These are phyloP conservation scores for Penicillium turbatum DNA, from an alignment of 495 filamentous ascomycete genomes.

Conservation along the genomic window DNA sequence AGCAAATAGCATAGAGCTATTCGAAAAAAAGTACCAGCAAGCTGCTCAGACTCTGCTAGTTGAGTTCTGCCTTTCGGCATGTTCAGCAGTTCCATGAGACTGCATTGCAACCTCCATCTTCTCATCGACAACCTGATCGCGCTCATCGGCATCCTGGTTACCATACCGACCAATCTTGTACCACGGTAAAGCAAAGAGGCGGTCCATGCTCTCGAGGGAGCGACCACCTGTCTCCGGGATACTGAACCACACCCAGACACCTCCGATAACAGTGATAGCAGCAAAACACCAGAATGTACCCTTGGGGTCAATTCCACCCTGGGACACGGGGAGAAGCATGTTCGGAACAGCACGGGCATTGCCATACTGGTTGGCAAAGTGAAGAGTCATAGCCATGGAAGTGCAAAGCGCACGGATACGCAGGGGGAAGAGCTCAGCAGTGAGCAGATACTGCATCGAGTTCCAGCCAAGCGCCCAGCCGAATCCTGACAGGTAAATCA, in stretches of 20 bases:
- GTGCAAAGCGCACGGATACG: constrained; percentile 44
- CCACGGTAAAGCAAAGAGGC: constrained; percentile 64
- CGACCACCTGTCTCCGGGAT: constrained; percentile 43
- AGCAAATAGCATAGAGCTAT: no score
- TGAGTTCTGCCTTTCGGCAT: constrained; percentile 13
- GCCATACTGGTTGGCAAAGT: constrained; percentile 72
- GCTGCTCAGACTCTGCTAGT: background rate
- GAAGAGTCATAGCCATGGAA: constrained; percentile 49
- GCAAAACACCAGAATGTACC: constrained; percentile 69
- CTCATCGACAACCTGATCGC: constrained; percentile 34
- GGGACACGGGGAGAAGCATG: constrained; percentile 47
- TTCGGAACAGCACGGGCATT: constrained; percentile 54
- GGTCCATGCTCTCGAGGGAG: constrained; percentile 55
- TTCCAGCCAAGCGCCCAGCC: constrained; percentile 77
- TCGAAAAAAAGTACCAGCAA: background rate
- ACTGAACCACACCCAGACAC: constrained; percentile 54
- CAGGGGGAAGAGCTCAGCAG: constrained; percentile 70
- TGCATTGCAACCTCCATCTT: constrained; percentile 24
- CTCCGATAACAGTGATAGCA: constrained; percentile 55
- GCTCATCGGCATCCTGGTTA: constrained; percentile 50
- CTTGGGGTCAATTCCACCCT: constrained; percentile 43
- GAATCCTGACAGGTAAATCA: constrained; percentile 62
- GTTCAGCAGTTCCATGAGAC: constrained; percentile 15
- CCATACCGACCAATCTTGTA: constrained; percentile 59
- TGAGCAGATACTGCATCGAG: constrained; percentile 70